Evolutionary conservation across 2,329 filamentous ascomycete species (phyloP), one percentile per base, ranked within the genome.

Genomic region (Ophiostoma montium): DNA sequence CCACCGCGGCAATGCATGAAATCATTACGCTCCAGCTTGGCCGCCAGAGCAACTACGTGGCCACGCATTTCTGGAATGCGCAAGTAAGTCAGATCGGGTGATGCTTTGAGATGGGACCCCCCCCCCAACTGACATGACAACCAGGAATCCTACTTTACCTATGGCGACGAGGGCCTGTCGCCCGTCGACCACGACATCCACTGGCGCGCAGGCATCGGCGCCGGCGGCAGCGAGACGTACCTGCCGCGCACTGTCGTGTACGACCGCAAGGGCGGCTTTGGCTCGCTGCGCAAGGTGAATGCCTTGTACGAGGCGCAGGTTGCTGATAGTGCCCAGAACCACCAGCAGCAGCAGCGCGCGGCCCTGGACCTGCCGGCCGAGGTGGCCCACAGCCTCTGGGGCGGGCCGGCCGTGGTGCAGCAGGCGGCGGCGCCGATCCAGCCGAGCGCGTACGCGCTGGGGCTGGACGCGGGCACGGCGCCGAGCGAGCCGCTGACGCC

Each of bases 81-180:
- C 90, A 95, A 71, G 86, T 86, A 59, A 41, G 6, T 18, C 6
- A 16, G 31, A n/a, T n/a, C n/a, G n/a, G n/a, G n/a, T n/a, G n/a
- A n/a, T n/a, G n/a, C 6, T 11, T 9, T 30, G n/a, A 32, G 11
- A 32, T 12, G 45, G 16, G 4, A 21, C 12, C 8, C 2, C 7
- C 12, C 19, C 11, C 8, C 36, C 3, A 13, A n/a, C 38, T 42
- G 41, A 44, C 41, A n/a, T n/a, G n/a, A n/a, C 7, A 9, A 36
- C 35, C 13, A 95, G 84, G 92, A 98, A 71, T 95, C 90, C 1
- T 98, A 98, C 66, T 96, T 96, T 62, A 95, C 89, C 13, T 96
- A 95, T 60, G 72, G 71, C 2, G 69, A 75, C 42, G 71, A 81
- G 54, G 70, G 85, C 61, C 72, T 78, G 57, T 76, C 83, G 7